phyloP scores from a whole-genome alignment of 2,329 filamentous ascomycete species.

The Talaromyces sp. region DNA sequence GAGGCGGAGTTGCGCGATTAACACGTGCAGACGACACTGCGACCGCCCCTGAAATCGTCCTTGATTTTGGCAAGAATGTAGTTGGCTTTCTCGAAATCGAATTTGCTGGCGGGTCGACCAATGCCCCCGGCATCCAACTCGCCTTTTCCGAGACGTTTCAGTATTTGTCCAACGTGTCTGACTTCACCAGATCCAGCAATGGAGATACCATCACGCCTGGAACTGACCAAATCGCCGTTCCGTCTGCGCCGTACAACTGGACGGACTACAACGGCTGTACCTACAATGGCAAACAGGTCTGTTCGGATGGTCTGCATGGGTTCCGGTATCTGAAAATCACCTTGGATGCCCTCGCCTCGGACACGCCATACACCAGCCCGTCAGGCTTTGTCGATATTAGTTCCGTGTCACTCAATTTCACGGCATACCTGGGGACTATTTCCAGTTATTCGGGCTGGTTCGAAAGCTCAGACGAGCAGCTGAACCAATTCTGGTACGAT shows the following conservation, averaged over 20 bases:
- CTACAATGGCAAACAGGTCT: conserved; percentile 37
- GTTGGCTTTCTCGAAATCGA: conserved; percentile 13
- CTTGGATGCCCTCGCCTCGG: conserved; percentile 40
- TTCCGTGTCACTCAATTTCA: conserved; percentile 40
- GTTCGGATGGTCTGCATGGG: conserved; percentile 49
- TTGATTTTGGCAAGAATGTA: conserved; percentile 15
- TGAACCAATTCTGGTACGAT: conserved; percentile 52
- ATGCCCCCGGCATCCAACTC: conserved; percentile 11
- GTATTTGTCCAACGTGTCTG: conserved; percentile 13
- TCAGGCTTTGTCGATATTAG: conserved; percentile 42
- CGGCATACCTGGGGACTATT: conserved; percentile 44
- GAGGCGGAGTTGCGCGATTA: not conserved
- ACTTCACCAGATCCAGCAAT: conserved; percentile 16
- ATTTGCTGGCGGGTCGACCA: conserved; percentile 12
- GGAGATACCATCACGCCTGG: conserved; percentile 39
- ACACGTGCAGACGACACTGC: not conserved
- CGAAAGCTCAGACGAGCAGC: conserved; percentile 45
- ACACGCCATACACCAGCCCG: conserved; percentile 42
- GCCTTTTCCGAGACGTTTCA: conserved; percentile 14
- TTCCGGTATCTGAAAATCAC: conserved; percentile 50
- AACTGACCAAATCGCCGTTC: conserved; percentile 49
- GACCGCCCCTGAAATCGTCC: conserved; percentile 6
- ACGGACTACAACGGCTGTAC: conserved; percentile 42
- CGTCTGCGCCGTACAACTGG: conserved; percentile 41
- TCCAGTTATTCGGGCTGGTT: conserved; percentile 50